Evolutionary conservation across 371 early-diverging fungal genomes (phyloP).

Genomic region (Parasitella parasitica): DNA sequence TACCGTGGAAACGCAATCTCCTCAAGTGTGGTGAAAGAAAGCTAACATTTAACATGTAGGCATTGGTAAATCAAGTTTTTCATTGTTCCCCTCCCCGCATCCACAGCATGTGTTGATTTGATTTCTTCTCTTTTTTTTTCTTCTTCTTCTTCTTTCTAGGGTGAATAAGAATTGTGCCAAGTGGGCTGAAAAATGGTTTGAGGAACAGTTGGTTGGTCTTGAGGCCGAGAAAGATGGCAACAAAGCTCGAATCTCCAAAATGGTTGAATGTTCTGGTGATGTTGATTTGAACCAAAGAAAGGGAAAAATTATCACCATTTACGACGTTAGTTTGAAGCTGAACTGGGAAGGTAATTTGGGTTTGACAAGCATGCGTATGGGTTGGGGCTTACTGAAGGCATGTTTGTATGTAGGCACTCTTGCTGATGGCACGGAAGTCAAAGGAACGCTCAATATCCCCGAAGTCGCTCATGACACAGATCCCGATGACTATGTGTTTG

Average conservation of each 20-base stretch:
- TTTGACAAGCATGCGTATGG: neutral
- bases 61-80: too few relatives aligned
- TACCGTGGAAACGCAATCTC: neutral
- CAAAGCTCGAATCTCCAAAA: conserved; percentile 52
- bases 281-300: conserved; percentile 87
- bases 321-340: conserved; percentile 67
- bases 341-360: conserved; percentile 75
- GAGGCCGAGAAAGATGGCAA: conserved; percentile 48
- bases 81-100: too few relatives aligned
- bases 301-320: conserved; percentile 85
- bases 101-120: too few relatives aligned
- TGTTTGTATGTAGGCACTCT: conserved; percentile 44
- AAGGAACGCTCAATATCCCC: conserved; percentile 83
- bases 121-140: too few relatives aligned
- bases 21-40: too few relatives aligned
- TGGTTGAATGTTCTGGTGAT: conserved; percentile 70
- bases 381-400: neutral
- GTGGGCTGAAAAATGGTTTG: conserved; percentile 76
- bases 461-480: conserved; percentile 93
- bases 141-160: too few relatives aligned
- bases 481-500: conserved; percentile 81
- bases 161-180: conserved; percentile 84
- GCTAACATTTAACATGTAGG: conserved; percentile 1
- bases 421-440: conserved; percentile 64
- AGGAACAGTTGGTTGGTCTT: conserved; percentile 51